Conservation (phyloP, 2,329 filamentous ascomycete species). For the Ophiostoma australiae region DNA sequence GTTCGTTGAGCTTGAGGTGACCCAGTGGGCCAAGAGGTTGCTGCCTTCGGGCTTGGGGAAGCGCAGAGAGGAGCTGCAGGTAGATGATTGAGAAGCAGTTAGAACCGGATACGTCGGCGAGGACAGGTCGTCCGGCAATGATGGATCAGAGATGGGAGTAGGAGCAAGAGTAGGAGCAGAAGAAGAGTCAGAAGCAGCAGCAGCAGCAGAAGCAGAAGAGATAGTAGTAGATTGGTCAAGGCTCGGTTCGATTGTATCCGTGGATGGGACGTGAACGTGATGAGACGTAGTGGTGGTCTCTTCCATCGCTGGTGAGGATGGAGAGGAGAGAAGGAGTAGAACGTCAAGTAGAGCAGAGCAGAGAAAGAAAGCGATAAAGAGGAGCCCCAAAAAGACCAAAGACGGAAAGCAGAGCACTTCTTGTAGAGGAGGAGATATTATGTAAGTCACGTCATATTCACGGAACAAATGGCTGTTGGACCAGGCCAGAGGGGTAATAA, state of each 20-base stretch:
- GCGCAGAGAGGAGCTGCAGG: conserved; percentile 41
- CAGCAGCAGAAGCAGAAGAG: background rate
- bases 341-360: background rate
- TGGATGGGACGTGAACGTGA: conserved; percentile 10
- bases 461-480: conserved; percentile 13
- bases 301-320: conserved; percentile 26
- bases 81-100: conserved; percentile 15
- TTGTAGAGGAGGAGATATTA: conserved; percentile 14
- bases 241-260: conserved; percentile 10
- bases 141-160: background rate
- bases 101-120: background rate
- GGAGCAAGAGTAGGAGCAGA: background rate
- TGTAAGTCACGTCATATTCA: conserved; percentile 27
- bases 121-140: background rate
- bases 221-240: conserved; percentile 23
- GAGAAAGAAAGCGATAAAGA: conserved; percentile 7
- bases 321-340: conserved; percentile 6
- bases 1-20: conserved; percentile 53
- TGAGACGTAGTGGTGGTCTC: conserved; percentile 25
- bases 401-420: conserved; percentile 21
- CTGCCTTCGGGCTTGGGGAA: conserved; percentile 55
- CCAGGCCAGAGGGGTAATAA: conserved; percentile 12
- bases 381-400: background rate
- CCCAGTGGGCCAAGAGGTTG: conserved; percentile 54
- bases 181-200: conserved; percentile 4